Evolutionary conservation across 2,329 filamentous ascomycete species (phyloP), one percentile per base, ranked within the genome.

Genomic region (Epichloe aotearoae): DNA sequence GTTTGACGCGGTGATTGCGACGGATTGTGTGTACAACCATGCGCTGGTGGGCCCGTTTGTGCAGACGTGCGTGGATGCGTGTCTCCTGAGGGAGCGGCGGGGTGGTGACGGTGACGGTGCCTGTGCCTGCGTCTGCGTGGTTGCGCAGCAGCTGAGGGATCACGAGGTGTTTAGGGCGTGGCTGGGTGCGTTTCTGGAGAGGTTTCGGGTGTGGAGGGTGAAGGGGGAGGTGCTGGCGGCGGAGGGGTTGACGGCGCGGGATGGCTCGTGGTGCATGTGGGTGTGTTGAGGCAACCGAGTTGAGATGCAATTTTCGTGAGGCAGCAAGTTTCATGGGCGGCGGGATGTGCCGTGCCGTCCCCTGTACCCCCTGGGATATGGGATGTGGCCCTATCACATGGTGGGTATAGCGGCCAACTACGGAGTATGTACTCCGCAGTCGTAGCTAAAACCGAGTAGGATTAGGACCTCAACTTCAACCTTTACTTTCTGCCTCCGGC

Each of bases 1-100:
- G 52, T 84, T 93, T 57, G 85, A 94, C 60, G 68, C 82, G 14
- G 72, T 97, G 11, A 64, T 97, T 37, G 88, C 89, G 4, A 95
- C 88, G 62, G 93, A 98, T 66, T 96, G 90, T 66, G 84, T 98
- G 58, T 98, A 94, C 72, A 98, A 97, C 67, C 87, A 95, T 57
- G 79, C 85, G 2, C 76, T 97, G 3, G 79, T 97, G 23, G 71
- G 78, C 42, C 88, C 90, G 0, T 79, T 97, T 46, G 86, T 93
- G n/a, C 78, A 83, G 59, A 86, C 88, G 0, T 95, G 87, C 63
- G 79, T 73, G 5, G 86, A 94, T 55, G 75, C 82, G 23, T 95
- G 88, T 65, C 69, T 69, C 10, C 66, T 91, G 15, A 73, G 82
- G 36, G 50, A 20, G 23, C 34, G 19, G 43, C 34, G 23, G 46